Evolutionary conservation across 345 rosid species (phyloP).

Genomic region (Trapa incisa): DNA sequence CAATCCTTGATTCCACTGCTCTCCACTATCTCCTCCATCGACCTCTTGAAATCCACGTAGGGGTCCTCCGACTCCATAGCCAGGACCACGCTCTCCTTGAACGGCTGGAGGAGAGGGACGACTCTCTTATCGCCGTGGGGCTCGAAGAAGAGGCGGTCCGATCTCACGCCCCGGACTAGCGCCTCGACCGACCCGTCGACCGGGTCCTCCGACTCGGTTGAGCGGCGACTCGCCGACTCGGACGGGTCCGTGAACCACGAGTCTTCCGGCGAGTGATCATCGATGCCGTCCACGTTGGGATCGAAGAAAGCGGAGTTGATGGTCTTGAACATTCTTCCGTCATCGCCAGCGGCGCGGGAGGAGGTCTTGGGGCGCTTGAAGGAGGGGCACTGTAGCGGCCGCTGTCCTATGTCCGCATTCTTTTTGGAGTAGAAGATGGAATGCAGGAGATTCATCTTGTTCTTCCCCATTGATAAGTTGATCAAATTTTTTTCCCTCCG

Average conservation of each 20-base stretch:
- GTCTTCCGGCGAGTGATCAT: conserved; percentile 18
- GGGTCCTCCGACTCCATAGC: conserved; percentile 77
- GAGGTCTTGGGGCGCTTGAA: conserved; percentile 50
- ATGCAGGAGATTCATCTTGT: conserved; percentile 32
- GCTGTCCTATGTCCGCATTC: conserved; percentile 1
- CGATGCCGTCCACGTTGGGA: not conserved
- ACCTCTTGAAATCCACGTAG: conserved; percentile 58
- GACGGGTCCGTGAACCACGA: conserved; percentile 38
- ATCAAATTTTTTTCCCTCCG: too few species aligned
- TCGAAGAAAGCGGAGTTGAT: conserved; percentile 58
- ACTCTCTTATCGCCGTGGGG: conserved; percentile 27
- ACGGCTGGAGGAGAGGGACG: conserved; percentile 17
- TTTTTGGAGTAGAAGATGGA: conserved; percentile 23
- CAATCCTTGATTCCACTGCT: conserved; percentile 54
- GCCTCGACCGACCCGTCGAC: conserved; percentile 31
- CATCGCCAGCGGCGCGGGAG: conserved; percentile 30
- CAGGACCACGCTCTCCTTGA: conserved; percentile 45
- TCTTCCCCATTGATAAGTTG: conserved; percentile 9
- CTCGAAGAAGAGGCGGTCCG: conserved; percentile 61
- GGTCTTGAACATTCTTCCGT: conserved; percentile 45
- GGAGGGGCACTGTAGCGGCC: conserved; percentile 34
- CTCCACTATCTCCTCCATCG: conserved; percentile 91
- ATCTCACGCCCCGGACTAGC: conserved; percentile 41
- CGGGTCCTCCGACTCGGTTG: conserved; percentile 18
- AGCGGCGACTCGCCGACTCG: conserved; percentile 18